Evolutionary conservation across 768 basidiomycete species (phyloP).

Genomic region (button mushroom (Agaricus bisporus)): DNA sequence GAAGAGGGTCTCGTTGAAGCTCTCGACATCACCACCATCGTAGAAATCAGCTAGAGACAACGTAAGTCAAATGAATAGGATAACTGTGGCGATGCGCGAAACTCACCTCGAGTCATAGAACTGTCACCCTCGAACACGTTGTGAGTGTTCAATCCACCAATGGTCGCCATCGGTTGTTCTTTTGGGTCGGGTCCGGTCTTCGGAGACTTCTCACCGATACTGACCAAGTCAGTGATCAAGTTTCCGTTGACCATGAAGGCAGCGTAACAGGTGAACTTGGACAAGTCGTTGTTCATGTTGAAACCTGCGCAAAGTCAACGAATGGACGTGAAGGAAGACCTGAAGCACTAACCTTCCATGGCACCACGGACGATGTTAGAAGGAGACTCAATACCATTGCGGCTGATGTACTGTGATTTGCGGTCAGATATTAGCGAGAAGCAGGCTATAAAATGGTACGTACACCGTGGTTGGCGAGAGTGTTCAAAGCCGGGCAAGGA

Average conservation of each 20-base stretch:
- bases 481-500: conserved; percentile 16
- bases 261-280: conserved; percentile 13
- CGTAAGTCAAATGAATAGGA: neutral
- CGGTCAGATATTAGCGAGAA: neutral
- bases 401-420: conserved; percentile 7
- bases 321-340: too few species aligned
- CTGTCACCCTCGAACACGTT: conserved; percentile 13
- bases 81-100: too few species aligned
- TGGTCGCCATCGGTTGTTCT: conserved; percentile 10
- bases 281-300: conserved; percentile 14
- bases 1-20: conserved; percentile 16
- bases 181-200: conserved; percentile 14
- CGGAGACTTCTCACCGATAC: conserved; percentile 14
- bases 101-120: conserved; percentile 10
- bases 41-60: neutral
- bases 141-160: conserved; percentile 15
- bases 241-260: conserved; percentile 15
- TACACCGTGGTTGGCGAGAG: conserved; percentile 15
- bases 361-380: conserved; percentile 9
- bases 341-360: conserved; percentile 8
- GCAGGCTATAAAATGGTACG: neutral
- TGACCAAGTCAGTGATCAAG: conserved; percentile 13
- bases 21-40: conserved; percentile 14
- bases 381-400: conserved; percentile 11
- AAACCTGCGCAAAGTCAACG: conserved; percentile 7